Conservation (phyloP, 345 rosid species). For the Theobroma cacao region DNA sequence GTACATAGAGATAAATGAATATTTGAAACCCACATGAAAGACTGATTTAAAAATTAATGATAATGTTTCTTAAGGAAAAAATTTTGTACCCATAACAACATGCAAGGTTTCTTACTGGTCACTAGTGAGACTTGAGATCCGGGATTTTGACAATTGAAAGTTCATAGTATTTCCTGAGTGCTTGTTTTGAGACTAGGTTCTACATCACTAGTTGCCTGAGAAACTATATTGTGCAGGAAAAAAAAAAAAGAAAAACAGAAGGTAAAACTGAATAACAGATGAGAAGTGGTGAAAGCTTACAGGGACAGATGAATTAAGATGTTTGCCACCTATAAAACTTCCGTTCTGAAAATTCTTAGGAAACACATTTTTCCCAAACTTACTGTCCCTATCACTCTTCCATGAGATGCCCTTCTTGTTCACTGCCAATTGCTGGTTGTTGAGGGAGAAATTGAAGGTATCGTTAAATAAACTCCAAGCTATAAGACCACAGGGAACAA, state of each 20-base stretch:
- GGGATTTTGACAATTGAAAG: neutral
- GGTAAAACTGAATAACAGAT: neutral
- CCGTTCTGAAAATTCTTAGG: slow-evolving; percentile 83
- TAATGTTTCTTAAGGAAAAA: neutral
- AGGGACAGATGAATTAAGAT: slow-evolving; percentile 37
- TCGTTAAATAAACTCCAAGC: slow-evolving; percentile 99
- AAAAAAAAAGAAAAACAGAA: too few species aligned
- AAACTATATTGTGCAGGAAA: neutral
- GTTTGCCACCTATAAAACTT: slow-evolving; percentile 58
- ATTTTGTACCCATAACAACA: neutral
- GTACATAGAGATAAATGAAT: neutral
- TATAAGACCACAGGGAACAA: slow-evolving; percentile 98
- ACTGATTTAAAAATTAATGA: neutral
- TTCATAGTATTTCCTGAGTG: neutral
- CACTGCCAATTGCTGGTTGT: slow-evolving; percentile 39
- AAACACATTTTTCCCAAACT: slow-evolving; percentile 76
- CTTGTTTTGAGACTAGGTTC: neutral
- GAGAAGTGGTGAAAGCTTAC: slow-evolving; percentile 44
- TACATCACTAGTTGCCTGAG: neutral
- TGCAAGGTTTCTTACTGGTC: neutral
- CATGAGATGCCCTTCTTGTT: slow-evolving; percentile 78
- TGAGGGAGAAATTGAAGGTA: slow-evolving; percentile 60
- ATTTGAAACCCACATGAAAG: neutral
- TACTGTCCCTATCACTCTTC: slow-evolving; percentile 94
- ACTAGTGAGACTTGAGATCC: neutral